Conservation (phyloP, 2,329 filamentous ascomycete species). For the Corniculantispora saksenae region DNA sequence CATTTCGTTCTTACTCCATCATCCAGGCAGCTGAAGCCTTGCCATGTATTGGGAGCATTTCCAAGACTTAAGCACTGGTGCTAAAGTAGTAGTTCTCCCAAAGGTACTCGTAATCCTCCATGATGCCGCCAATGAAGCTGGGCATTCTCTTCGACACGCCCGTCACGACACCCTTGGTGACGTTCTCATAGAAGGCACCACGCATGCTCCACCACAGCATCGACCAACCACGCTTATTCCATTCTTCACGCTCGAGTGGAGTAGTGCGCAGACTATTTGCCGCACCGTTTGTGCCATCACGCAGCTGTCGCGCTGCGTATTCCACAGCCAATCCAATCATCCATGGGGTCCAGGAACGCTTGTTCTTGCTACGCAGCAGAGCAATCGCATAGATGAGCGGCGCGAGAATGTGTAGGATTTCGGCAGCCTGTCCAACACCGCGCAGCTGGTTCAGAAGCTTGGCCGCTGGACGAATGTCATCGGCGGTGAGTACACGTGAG, state of each 20-base stretch:
- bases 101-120: conserved; percentile 95
- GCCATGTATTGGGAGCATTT: too few species aligned
- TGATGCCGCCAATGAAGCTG: conserved; percentile 77
- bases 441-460: conserved; percentile 81
- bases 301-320: conserved; percentile 82
- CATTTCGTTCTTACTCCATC: too few species aligned
- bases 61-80: conserved; percentile 45
- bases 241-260: conserved; percentile 84
- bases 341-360: conserved; percentile 90
- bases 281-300: conserved; percentile 65
- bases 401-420: conserved; percentile 87
- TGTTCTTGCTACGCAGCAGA: conserved; percentile 70
- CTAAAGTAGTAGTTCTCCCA: conserved; percentile 98
- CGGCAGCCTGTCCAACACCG: conserved; percentile 73
- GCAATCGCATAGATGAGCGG: conserved; percentile 85
- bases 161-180: conserved; percentile 74
- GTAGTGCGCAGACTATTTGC: conserved; percentile 70
- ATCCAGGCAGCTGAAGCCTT: too few species aligned
- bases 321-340: conserved; percentile 82
- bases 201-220: conserved; percentile 97
- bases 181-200: conserved; percentile 93
- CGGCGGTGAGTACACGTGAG: conserved; percentile 86
- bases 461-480: conserved; percentile 92
- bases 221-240: conserved; percentile 83
- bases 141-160: conserved; percentile 76